A percentile compares a stretch with the other conserved stretches of the same genome.
Conservation (phyloP, 2,329 filamentous ascomycete species). For the Microcyclospora tardicrescens region DNA sequence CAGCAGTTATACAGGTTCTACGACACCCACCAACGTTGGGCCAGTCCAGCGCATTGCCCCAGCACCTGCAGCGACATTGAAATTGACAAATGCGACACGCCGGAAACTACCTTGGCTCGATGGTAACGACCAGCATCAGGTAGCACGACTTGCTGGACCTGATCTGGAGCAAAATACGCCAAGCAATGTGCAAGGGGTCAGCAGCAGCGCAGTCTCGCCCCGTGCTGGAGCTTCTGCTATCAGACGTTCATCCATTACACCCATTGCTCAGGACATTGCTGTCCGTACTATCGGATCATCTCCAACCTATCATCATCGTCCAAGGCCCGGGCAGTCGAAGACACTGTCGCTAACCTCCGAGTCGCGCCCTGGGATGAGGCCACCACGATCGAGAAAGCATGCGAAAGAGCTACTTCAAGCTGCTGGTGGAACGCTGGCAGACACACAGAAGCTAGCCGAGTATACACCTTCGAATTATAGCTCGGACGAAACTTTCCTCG, state of each 20-base stretch:
- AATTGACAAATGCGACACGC: slow-evolving; percentile 1
- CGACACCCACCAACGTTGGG: too few species aligned
- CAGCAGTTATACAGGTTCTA: too few species aligned
- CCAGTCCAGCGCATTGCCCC: too few species aligned
- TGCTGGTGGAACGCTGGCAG: not conserved
- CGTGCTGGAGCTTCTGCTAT: not conserved
- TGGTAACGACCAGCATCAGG: slow-evolving; percentile 1
- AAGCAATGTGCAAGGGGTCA: not conserved
- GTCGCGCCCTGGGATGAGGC: slow-evolving; percentile 4
- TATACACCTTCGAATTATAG: slow-evolving; percentile 18
- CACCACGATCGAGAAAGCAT: slow-evolving; percentile 3
- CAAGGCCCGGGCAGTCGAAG: not conserved
- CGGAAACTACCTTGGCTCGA: slow-evolving; percentile 19
- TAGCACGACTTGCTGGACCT: not conserved
- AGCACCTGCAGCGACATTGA: too few species aligned
- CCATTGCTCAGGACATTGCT: slow-evolving; percentile 6
- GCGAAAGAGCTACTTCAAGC: slow-evolving; percentile 3
- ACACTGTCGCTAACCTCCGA: slow-evolving; percentile 7
- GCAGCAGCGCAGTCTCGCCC: too few species aligned
- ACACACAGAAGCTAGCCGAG: slow-evolving; percentile 1
- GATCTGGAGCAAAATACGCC: not conserved
- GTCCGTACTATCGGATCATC: slow-evolving; percentile 13
- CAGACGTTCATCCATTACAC: not conserved
- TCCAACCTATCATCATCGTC: slow-evolving; percentile 4
- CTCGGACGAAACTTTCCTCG: slow-evolving; percentile 4